phyloP scores from a whole-genome alignment of 2,329 filamentous ascomycete species.

The Paracoccidioides brasiliensis region DNA sequence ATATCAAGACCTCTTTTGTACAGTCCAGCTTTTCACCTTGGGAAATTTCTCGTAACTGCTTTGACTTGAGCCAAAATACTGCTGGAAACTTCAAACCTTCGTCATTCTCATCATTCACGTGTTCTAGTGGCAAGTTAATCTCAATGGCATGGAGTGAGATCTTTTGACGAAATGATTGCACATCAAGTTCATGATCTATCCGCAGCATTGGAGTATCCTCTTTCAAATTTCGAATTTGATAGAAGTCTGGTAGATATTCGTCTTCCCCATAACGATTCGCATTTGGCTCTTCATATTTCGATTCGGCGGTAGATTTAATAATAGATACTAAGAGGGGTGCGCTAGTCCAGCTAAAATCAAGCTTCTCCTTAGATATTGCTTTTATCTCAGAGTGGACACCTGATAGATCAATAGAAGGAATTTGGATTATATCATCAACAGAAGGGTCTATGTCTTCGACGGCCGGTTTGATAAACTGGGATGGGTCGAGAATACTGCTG shows the following conservation, averaged over 20 bases:
- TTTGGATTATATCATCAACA: slow-evolving; percentile 8
- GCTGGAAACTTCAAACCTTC: slow-evolving; percentile 32
- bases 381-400: not conserved
- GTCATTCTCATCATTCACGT: slow-evolving; percentile 28
- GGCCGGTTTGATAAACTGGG: slow-evolving; percentile 8
- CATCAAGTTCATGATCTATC: slow-evolving; percentile 34
- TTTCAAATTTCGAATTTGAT: slow-evolving; percentile 22
- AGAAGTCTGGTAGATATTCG: slow-evolving; percentile 13
- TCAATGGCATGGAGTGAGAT: slow-evolving; percentile 17
- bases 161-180: slow-evolving; percentile 24
- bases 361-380: slow-evolving; percentile 18
- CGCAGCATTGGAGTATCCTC: slow-evolving; percentile 35
- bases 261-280: slow-evolving; percentile 9
- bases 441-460: slow-evolving; percentile 2
- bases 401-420: not conserved
- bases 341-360: slow-evolving; percentile 21
- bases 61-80: slow-evolving; percentile 20
- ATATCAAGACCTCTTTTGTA: slow-evolving; percentile 11
- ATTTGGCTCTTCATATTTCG: not conserved
- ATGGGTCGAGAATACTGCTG: slow-evolving; percentile 22
- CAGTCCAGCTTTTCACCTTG: slow-evolving; percentile 18
- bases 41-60: slow-evolving; percentile 9
- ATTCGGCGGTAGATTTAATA: slow-evolving; percentile 7
- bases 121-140: slow-evolving; percentile 23
- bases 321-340: slow-evolving; percentile 21